These are phyloP conservation scores for Hortiboletus flavorubellus DNA, from an alignment of 768 basidiomycete genomes.

Conservation along the genomic window DNA sequence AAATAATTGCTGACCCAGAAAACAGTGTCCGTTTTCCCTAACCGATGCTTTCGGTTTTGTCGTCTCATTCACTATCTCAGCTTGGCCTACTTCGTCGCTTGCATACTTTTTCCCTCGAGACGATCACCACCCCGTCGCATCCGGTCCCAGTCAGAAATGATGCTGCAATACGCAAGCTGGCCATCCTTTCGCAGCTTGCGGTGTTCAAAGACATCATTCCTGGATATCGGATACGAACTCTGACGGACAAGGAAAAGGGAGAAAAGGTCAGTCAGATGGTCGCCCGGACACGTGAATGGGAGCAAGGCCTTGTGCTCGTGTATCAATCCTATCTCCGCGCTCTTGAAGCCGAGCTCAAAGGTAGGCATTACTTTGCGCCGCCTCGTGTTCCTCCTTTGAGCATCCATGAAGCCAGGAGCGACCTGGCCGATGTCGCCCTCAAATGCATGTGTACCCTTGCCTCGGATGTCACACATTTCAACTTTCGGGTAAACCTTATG, in stretches of 20 bases:
- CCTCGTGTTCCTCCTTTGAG: slow-evolving; percentile 19
- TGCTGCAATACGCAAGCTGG: slow-evolving; percentile 76
- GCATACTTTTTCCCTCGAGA: slow-evolving; percentile 81
- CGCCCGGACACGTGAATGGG: slow-evolving; percentile 85
- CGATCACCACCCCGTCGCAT: slow-evolving; percentile 66
- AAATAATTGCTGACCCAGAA: slow-evolving; percentile 92
- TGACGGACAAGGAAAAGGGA: slow-evolving; percentile 86
- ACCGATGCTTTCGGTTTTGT: slow-evolving; percentile 2
- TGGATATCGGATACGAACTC: slow-evolving; percentile 88
- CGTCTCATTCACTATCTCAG: slow-evolving; percentile 40
- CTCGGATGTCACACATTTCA: slow-evolving; percentile 88
- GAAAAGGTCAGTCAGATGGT: slow-evolving; percentile 97
- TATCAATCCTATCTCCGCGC: slow-evolving; percentile 88
- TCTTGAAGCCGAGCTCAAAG: slow-evolving; percentile 85
- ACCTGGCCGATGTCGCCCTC: slow-evolving; percentile 65
- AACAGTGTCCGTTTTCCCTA: slow-evolving; percentile 64
- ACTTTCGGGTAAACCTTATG: slow-evolving; percentile 93
- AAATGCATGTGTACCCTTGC: slow-evolving; percentile 87
- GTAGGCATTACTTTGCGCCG: slow-evolving; percentile 30
- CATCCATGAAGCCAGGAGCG: slow-evolving; percentile 51
- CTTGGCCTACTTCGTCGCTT: slow-evolving; percentile 85
- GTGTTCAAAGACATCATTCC: slow-evolving; percentile 97
- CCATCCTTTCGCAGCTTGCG: slow-evolving; percentile 85
- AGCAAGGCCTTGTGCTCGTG: slow-evolving; percentile 83
- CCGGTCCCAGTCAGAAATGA: slow-evolving; percentile 77